These are phyloP conservation scores for Salvia splendens DNA, from an alignment of 257 asterid genomes.

Conservation along the genomic window DNA sequence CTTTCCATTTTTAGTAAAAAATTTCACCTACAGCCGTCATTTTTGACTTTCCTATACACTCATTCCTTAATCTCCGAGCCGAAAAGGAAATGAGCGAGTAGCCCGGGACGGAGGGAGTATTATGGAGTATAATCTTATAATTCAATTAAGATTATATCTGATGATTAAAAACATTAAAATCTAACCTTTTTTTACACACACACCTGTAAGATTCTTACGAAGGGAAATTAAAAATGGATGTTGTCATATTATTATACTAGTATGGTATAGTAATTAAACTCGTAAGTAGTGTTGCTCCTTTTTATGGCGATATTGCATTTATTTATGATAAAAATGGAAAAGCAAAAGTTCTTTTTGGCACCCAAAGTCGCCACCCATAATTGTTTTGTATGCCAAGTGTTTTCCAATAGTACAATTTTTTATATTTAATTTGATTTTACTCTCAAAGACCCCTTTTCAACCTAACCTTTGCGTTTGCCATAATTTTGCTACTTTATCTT, in stretches of 20 bases:
- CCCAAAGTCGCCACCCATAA: constrained; percentile 40
- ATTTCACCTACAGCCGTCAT: too few relatives aligned
- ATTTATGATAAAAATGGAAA: constrained; percentile 28
- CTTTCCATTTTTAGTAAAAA: too few relatives aligned
- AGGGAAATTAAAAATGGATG: too few relatives aligned
- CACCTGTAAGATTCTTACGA: too few relatives aligned
- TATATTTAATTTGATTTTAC: not conserved
- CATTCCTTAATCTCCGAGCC: too few relatives aligned
- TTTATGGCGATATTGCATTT: constrained; percentile 11
- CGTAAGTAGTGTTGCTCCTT: constrained; percentile 4
- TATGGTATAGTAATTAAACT: not conserved
- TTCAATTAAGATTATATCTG: too few relatives aligned
- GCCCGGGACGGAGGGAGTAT: too few relatives aligned
- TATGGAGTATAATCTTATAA: too few relatives aligned
- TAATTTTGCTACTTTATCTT: constrained; percentile 40
- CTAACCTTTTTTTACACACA: too few relatives aligned
- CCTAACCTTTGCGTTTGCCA: constrained; percentile 39
- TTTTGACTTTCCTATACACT: too few relatives aligned
- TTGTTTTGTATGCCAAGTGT: constrained; percentile 40
- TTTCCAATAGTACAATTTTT: constrained; percentile 22
- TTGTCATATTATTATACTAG: not conserved
- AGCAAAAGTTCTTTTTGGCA: constrained; percentile 44
- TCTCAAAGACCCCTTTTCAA: constrained; percentile 17
- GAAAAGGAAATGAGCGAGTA: too few relatives aligned
- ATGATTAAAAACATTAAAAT: too few relatives aligned